phyloP scores from a whole-genome alignment of 805 yeast species.

The Cyberlindnera maritima region DNA sequence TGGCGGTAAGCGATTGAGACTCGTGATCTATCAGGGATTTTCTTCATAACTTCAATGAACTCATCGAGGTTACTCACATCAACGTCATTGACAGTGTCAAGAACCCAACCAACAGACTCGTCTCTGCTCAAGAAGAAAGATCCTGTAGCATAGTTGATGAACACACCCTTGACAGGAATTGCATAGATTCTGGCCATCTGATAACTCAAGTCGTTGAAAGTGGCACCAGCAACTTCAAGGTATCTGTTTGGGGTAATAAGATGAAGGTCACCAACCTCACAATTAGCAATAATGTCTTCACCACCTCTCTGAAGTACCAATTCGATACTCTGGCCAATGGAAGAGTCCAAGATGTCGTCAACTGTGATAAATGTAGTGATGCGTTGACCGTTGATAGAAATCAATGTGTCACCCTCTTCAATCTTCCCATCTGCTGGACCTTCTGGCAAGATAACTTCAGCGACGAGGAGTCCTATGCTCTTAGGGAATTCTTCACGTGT shows the following conservation, averaged over 20 bases:
- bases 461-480: conserved; percentile 78
- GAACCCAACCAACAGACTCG: conserved; percentile 74
- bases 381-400: conserved; percentile 63
- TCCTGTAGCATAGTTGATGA: conserved; percentile 72
- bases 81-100: conserved; percentile 73
- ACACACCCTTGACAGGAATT: conserved; percentile 83
- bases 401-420: conserved; percentile 82
- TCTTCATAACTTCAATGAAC: conserved; percentile 74
- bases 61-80: conserved; percentile 73
- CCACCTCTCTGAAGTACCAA: conserved; percentile 77
- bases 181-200: conserved; percentile 86
- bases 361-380: conserved; percentile 72
- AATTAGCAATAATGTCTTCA: conserved; percentile 43
- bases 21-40: conserved; percentile 71
- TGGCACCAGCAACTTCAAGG: conserved; percentile 82
- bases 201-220: conserved; percentile 81
- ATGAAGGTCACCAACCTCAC: conserved; percentile 73
- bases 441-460: conserved; percentile 74
- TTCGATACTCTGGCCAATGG: conserved; percentile 56
- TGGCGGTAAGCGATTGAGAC: conserved; percentile 74
- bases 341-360: conserved; percentile 78
- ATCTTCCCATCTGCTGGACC: conserved; percentile 78
- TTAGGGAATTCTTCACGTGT: conserved; percentile 71
- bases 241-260: conserved; percentile 78
- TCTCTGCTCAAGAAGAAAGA: conserved; percentile 60